Evolutionary conservation across 2,329 filamentous ascomycete genomes (phyloP).

Genomic region (Colletotrichum eleusines): DNA sequence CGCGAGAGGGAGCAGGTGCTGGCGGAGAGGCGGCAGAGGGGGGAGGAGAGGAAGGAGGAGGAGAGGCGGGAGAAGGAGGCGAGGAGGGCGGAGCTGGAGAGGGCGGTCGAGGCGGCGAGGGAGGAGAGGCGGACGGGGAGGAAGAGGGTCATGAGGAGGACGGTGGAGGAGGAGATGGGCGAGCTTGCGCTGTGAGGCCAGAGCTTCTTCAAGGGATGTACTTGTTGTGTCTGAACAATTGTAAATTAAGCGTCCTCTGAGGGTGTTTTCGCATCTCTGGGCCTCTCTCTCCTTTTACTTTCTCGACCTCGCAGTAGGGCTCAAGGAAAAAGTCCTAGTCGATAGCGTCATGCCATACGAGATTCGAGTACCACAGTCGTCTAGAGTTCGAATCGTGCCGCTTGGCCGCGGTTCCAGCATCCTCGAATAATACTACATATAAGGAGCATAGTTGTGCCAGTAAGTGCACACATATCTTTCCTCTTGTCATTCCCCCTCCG

Average conservation of each 20-base stretch:
- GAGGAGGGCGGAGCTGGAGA: slow-evolving; percentile 7
- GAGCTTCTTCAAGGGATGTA: background rate
- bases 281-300: too few species aligned
- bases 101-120: background rate
- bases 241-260: slow-evolving; percentile 10
- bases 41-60: slow-evolving; percentile 1
- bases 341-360: too few species aligned
- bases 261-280: background rate
- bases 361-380: too few species aligned
- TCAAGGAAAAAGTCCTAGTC: too few species aligned
- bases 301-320: too few species aligned
- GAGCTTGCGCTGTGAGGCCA: background rate
- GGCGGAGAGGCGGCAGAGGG: background rate
- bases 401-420: too few species aligned
- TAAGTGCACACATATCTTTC: background rate
- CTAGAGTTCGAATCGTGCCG: too few species aligned
- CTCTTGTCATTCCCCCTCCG: background rate
- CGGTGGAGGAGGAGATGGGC: background rate
- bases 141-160: background rate
- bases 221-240: background rate
- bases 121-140: slow-evolving; percentile 14
- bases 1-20: background rate
- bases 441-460: too few species aligned
- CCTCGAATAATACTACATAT: background rate
- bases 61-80: background rate